Evolutionary conservation across 2,329 filamentous ascomycete species (phyloP).

Genomic region (Knoxdaviesia capensis): DNA sequence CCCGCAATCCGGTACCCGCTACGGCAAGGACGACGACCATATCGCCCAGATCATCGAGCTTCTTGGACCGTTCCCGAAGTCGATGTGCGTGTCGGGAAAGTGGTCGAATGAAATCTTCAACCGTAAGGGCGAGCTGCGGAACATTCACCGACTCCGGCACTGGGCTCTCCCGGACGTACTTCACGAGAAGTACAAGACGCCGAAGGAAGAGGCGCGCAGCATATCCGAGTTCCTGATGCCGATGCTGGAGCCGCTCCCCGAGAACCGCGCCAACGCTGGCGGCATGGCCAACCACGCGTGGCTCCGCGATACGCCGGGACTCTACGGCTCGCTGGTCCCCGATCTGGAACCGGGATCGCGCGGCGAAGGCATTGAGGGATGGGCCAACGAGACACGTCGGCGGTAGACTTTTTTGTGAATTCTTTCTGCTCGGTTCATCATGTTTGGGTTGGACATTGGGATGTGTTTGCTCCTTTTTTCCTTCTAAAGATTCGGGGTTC

Average conservation of each 20-base stretch:
- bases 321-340: slow-evolving; percentile 60
- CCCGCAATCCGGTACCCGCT: slow-evolving; percentile 94
- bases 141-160: slow-evolving; percentile 89
- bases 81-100: slow-evolving; percentile 77
- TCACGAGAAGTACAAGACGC: slow-evolving; percentile 92
- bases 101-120: slow-evolving; percentile 99
- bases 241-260: slow-evolving; percentile 78
- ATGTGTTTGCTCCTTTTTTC: no score
- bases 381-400: slow-evolving; percentile 76
- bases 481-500: no score
- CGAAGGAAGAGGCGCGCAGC: slow-evolving; percentile 55
- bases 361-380: slow-evolving; percentile 86
- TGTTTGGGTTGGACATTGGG: no score
- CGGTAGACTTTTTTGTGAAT: slow-evolving; percentile 23
- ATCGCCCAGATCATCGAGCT: slow-evolving; percentile 98
- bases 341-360: slow-evolving; percentile 57
- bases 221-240: slow-evolving; percentile 70
- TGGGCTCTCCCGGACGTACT: slow-evolving; percentile 91
- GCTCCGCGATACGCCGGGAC: slow-evolving; percentile 69
- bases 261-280: slow-evolving; percentile 81
- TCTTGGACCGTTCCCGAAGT: slow-evolving; percentile 81
- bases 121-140: slow-evolving; percentile 85
- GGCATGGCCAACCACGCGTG: slow-evolving; percentile 80
- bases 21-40: slow-evolving; percentile 98
- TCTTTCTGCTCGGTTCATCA: no score